A percentile compares a stretch with the other conserved stretches of the same genome.
Conservation (phyloP, 371 early-diverging fungal genomes). For the Mortierella sp. region DNA sequence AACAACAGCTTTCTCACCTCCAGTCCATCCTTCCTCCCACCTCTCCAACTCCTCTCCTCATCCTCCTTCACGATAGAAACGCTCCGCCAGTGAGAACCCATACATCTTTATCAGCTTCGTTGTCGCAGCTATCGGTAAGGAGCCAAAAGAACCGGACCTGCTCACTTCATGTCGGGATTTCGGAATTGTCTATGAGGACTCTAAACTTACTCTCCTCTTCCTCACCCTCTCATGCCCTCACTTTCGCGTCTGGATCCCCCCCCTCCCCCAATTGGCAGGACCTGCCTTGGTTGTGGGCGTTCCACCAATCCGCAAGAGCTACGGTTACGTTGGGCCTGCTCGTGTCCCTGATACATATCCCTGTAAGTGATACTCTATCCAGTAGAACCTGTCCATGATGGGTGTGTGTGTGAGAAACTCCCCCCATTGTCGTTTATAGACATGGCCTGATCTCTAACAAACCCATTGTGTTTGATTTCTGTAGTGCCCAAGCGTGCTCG, state of each 20-base stretch:
- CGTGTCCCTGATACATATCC: constrained; percentile 50
- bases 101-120: constrained; percentile 55
- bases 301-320: constrained; percentile 49
- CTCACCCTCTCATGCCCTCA: no score
- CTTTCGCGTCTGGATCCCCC: no score
- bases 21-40: no score
- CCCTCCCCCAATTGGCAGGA: constrained; percentile 17
- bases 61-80: constrained; percentile 22
- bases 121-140: constrained; percentile 51
- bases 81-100: constrained; percentile 36
- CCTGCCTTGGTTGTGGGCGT: constrained; percentile 44
- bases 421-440: no score
- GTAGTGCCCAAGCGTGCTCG: constrained; percentile 52
- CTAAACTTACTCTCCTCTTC: no score
- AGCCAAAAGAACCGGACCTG: no score
- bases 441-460: no score
- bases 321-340: constrained; percentile 38
- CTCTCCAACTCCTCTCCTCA: background rate
- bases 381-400: no score
- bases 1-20: no score
- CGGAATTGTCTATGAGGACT: no score
- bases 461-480: background rate
- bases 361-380: constrained; percentile 22
- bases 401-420: no score
- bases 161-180: no score